These are phyloP conservation scores for Fusarium penzigii DNA, from an alignment of 2,329 filamentous ascomycete genomes.

Conservation along the genomic window DNA sequence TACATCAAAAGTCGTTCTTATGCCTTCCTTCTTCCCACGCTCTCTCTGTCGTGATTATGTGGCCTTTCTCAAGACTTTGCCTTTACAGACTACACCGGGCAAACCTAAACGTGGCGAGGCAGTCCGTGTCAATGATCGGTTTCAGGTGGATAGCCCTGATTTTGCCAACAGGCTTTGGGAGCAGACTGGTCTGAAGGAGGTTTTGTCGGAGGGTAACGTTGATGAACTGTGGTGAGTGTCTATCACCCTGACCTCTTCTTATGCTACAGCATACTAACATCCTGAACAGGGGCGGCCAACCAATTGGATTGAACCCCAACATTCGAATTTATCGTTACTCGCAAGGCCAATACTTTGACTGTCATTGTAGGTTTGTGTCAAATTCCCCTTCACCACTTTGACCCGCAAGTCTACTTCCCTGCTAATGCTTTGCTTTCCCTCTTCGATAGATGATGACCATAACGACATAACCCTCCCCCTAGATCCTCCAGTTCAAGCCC, in stretches of 20 bases:
- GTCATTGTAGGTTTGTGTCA: constrained; percentile 68
- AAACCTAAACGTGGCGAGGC: constrained; percentile 80
- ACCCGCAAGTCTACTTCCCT: background rate
- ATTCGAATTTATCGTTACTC: constrained; percentile 88
- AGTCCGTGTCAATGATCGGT: constrained; percentile 85
- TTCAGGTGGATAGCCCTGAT: constrained; percentile 72
- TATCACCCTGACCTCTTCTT: background rate
- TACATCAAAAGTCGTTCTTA: constrained; percentile 67
- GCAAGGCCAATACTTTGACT: constrained; percentile 86
- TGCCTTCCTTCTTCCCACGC: constrained; percentile 73
- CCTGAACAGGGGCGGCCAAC: constrained; percentile 72
- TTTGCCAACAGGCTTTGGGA: constrained; percentile 80
- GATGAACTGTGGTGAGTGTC: constrained; percentile 47
- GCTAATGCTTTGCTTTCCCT: constrained; percentile 6
- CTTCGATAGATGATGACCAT: constrained; percentile 74
- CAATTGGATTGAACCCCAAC: constrained; percentile 83
- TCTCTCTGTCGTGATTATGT: constrained; percentile 76
- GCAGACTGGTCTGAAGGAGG: constrained; percentile 70
- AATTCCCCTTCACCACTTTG: background rate
- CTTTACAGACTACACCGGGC: constrained; percentile 75
- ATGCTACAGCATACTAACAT: constrained; percentile 13
- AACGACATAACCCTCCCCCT: constrained; percentile 65
- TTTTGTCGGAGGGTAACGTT: constrained; percentile 45
- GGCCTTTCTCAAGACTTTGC: constrained; percentile 67
- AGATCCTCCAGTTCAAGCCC: constrained; percentile 32